Evolutionary conservation across 2,329 filamentous ascomycete species (phyloP).

Genomic region (Botryotinia calthae): DNA sequence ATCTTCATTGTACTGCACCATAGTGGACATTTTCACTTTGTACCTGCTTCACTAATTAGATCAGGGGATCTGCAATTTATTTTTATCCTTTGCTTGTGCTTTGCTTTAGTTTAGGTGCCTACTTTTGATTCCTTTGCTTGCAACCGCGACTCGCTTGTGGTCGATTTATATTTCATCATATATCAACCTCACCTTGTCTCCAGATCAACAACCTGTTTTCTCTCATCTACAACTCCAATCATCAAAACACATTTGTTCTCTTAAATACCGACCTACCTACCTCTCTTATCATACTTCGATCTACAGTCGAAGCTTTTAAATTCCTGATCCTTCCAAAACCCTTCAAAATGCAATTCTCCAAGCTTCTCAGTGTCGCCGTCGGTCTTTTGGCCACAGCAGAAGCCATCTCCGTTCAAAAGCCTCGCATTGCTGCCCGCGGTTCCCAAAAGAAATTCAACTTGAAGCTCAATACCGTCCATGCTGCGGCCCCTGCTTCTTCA

Average conservation of each 20-base stretch:
- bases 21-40: constrained; percentile 3
- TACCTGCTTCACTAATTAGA: constrained; percentile 4
- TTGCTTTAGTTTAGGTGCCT: not conserved
- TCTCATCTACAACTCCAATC: constrained; percentile 1
- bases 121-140: not conserved
- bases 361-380: constrained; percentile 14
- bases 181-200: constrained; percentile 9
- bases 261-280: not conserved
- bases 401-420: constrained; percentile 6
- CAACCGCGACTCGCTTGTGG: not conserved
- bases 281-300: not conserved
- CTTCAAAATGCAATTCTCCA: constrained; percentile 20
- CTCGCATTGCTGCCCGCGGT: constrained; percentile 9
- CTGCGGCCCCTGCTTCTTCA: constrained; percentile 14
- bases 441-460: not conserved
- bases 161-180: constrained; percentile 17
- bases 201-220: not conserved
- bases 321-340: not conserved
- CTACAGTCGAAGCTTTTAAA: not conserved
- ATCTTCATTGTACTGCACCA: not conserved
- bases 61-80: constrained; percentile 3
- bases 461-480: constrained; percentile 17
- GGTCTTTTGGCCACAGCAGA: constrained; percentile 20
- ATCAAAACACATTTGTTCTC: not conserved
- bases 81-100: constrained; percentile 4